Conservation (phyloP, 2,329 filamentous ascomycete species). For the Neonectria coccinea region DNA sequence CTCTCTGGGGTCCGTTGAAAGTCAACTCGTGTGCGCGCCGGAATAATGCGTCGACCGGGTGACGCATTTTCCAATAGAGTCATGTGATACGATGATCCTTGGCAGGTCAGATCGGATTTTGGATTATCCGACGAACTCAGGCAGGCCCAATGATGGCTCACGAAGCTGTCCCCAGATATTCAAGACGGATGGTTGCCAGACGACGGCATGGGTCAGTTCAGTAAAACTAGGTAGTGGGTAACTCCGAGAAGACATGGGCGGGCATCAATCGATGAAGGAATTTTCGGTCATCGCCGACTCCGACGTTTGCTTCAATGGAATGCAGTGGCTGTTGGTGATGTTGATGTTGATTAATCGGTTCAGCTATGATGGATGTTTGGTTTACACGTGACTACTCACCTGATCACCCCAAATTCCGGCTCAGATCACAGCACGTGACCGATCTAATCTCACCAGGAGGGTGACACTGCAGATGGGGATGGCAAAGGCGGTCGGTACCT, state of each 20-base stretch:
- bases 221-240: too few species aligned
- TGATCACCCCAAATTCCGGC: not conserved
- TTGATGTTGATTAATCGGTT: not conserved
- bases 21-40: not conserved
- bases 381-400: not conserved
- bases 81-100: not conserved
- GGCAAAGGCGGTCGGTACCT: conserved; percentile 7
- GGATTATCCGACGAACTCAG: not conserved
- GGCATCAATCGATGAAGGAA: not conserved
- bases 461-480: conserved; percentile 5
- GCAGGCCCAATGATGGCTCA: too few species aligned
- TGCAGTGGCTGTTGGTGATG: not conserved
- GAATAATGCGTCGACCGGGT: not conserved
- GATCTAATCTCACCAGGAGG: not conserved
- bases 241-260: too few species aligned
- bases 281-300: conserved; percentile 1
- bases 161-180: not conserved
- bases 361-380: not conserved
- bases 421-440: not conserved
- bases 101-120: not conserved
- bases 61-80: not conserved
- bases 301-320: not conserved
- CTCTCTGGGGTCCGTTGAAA: not conserved
- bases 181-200: too few species aligned
- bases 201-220: too few species aligned